A percentile compares a stretch with the other conserved stretches of the same genome.
Evolutionary conservation across 257 asterid genomes (phyloP).

Genomic region (Ligustrum vulgare): DNA sequence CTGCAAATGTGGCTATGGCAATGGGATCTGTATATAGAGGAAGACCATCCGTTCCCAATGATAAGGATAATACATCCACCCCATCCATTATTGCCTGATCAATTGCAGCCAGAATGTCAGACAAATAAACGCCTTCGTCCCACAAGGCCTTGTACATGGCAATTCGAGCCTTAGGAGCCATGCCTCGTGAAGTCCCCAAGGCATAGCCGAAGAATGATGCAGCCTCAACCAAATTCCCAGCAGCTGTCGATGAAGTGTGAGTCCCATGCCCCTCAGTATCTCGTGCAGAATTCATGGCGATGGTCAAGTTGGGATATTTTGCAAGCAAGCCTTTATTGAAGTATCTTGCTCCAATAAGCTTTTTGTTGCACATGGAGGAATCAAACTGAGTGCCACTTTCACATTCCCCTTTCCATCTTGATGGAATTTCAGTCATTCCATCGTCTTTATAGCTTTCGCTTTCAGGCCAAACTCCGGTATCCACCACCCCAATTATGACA

Average conservation of each 20-base stretch:
- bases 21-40: slow-evolving; percentile 51
- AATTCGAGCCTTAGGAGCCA: slow-evolving; percentile 61
- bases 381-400: slow-evolving; percentile 58
- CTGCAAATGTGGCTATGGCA: slow-evolving; percentile 69
- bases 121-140: slow-evolving; percentile 45
- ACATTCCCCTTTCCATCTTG: slow-evolving; percentile 67
- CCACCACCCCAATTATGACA: slow-evolving; percentile 62
- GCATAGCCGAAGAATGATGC: slow-evolving; percentile 68
- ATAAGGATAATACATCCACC: slow-evolving; percentile 61
- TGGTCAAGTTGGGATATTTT: slow-evolving; percentile 45
- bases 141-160: slow-evolving; percentile 72
- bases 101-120: slow-evolving; percentile 71
- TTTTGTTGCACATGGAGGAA: slow-evolving; percentile 64
- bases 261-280: slow-evolving; percentile 77
- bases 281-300: slow-evolving; percentile 59
- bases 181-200: slow-evolving; percentile 52
- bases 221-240: slow-evolving; percentile 47
- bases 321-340: slow-evolving; percentile 67
- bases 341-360: slow-evolving; percentile 68
- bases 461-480: slow-evolving; percentile 83
- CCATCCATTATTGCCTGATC: slow-evolving; percentile 64
- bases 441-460: slow-evolving; percentile 56
- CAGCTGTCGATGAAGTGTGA: slow-evolving; percentile 75
- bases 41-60: slow-evolving; percentile 48
- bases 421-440: slow-evolving; percentile 51